Conservation (phyloP, 352 stramenopile genomes). For the Globisporangium spiculum region DNA sequence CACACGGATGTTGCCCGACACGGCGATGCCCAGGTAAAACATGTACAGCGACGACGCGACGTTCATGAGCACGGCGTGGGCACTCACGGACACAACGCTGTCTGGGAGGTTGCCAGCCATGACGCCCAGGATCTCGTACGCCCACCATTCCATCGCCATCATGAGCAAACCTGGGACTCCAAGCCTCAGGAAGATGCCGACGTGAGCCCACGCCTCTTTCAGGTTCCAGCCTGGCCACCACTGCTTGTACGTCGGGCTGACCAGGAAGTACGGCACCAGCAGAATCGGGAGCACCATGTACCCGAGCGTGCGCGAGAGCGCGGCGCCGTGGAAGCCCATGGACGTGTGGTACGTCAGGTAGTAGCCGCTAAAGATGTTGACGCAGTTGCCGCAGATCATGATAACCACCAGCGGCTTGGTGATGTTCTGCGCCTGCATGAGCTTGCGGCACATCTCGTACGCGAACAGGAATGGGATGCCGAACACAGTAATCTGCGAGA, state of each 20-base stretch:
- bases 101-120: constrained; percentile 63
- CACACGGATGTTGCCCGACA: constrained; percentile 68
- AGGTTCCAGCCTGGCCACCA: constrained; percentile 75
- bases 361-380: constrained; percentile 65
- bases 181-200: constrained; percentile 56
- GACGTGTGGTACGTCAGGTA: constrained; percentile 66
- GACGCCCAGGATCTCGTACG: constrained; percentile 72
- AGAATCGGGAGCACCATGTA: constrained; percentile 48
- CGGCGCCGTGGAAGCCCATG: constrained; percentile 71
- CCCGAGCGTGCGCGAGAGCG: constrained; percentile 54
- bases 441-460: constrained; percentile 67
- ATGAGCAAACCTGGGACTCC: constrained; percentile 62
- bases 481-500: constrained; percentile 45
- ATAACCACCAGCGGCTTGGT: constrained; percentile 55
- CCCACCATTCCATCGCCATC: constrained; percentile 73
- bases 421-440: constrained; percentile 73
- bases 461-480: constrained; percentile 53
- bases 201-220: constrained; percentile 37
- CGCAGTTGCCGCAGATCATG: constrained; percentile 45
- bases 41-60: constrained; percentile 70
- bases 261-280: constrained; percentile 54
- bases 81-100: constrained; percentile 60
- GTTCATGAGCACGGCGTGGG: constrained; percentile 71
- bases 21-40: constrained; percentile 62
- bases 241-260: constrained; percentile 28